Percentiles rank a stretch among this genome's conserved stretches.
phyloP scores from a whole-genome alignment of 768 basidiomycete species.

The Rhizopogon rudus region DNA sequence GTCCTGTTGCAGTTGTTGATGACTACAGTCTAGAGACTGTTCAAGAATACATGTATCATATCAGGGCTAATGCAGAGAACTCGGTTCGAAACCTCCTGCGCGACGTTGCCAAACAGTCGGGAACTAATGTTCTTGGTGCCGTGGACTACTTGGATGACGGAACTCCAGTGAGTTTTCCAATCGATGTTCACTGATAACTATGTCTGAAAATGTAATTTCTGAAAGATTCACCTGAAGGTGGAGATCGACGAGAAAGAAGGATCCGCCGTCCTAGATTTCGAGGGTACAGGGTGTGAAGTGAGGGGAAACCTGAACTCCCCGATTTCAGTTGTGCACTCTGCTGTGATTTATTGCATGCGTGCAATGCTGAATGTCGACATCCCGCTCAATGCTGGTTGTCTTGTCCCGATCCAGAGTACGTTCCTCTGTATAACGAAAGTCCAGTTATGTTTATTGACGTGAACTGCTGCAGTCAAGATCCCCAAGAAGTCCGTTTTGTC shows the following conservation, averaged over 20 bases:
- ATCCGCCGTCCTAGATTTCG: constrained; percentile 81
- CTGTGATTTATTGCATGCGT: constrained; percentile 87
- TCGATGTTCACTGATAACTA: background rate
- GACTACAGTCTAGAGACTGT: constrained; percentile 86
- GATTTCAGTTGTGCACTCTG: constrained; percentile 81
- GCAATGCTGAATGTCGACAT: constrained; percentile 84
- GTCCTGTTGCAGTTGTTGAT: constrained; percentile 54
- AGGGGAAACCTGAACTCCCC: constrained; percentile 84
- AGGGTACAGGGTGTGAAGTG: constrained; percentile 78
- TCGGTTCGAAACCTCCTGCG: constrained; percentile 81
- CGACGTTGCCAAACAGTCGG: constrained; percentile 65
- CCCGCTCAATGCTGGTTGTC: constrained; percentile 90
- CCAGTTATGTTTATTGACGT: background rate
- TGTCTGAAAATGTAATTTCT: background rate
- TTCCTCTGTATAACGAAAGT: background rate
- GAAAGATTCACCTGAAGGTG: constrained; percentile 68
- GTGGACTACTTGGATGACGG: constrained; percentile 88
- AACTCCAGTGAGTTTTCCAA: constrained; percentile 51
- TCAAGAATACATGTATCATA: constrained; percentile 91
- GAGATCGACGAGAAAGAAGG: constrained; percentile 72
- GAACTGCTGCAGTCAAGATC: constrained; percentile 53
- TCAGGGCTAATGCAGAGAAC: constrained; percentile 81
- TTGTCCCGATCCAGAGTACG: constrained; percentile 78
- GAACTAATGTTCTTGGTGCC: constrained; percentile 59
- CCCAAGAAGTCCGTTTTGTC: constrained; percentile 75